phyloP scores from a whole-genome alignment of 1,284 basidiomycete species.

The Apiotrichum brassicae region DNA sequence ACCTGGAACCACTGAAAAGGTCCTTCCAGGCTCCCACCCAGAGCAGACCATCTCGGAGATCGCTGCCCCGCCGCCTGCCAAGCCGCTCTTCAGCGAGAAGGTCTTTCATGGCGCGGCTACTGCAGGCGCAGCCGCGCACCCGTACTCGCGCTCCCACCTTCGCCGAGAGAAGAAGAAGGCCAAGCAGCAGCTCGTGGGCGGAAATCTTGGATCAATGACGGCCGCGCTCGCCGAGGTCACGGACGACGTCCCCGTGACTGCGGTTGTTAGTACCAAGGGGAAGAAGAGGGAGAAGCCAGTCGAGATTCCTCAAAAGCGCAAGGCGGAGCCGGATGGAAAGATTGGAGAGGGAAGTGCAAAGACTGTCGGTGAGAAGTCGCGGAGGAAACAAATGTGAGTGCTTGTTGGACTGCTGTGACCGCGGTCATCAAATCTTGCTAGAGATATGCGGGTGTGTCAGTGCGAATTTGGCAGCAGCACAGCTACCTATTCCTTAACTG shows the following conservation, averaged over 20 bases:
- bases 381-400: constrained; percentile 44
- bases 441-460: too few species aligned
- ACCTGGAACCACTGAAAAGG: constrained; percentile 7
- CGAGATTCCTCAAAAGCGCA: constrained; percentile 14
- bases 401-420: too few species aligned
- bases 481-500: too few species aligned
- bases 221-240: constrained; percentile 27
- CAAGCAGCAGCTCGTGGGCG: constrained; percentile 26
- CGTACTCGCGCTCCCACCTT: constrained; percentile 44
- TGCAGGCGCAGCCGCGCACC: constrained; percentile 21
- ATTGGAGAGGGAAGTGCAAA: constrained; percentile 40
- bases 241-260: constrained; percentile 1
- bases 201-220: constrained; percentile 27
- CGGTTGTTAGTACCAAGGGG: constrained; percentile 3
- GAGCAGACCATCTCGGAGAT: constrained; percentile 4
- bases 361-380: constrained; percentile 38
- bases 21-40: constrained; percentile 17
- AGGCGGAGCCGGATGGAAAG: constrained; percentile 25
- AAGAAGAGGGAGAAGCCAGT: constrained; percentile 8
- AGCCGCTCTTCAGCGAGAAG: constrained; percentile 1
- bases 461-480: too few species aligned
- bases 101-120: constrained; percentile 12
- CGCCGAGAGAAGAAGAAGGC: constrained; percentile 41
- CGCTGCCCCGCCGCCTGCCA: constrained; percentile 2
- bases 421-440: too few species aligned